Conservation (phyloP, 257 asterid species). For the Solanum raphanifolium region DNA sequence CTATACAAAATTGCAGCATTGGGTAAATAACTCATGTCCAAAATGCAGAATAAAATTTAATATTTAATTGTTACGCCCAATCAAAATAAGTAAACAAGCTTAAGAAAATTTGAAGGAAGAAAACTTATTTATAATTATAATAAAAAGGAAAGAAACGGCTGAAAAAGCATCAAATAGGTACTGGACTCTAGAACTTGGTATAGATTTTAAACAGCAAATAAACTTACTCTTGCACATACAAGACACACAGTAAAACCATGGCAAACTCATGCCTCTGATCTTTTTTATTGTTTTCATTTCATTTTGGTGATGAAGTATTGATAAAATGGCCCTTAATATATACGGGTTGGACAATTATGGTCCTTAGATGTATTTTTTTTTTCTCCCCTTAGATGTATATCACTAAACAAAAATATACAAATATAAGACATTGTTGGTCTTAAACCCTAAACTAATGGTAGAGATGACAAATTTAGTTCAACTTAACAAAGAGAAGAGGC, state of each 20-base stretch:
- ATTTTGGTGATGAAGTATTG: neutral
- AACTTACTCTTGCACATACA: neutral
- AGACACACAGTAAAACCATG: neutral
- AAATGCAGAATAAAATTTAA: neutral
- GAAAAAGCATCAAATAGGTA: neutral
- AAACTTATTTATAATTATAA: no score
- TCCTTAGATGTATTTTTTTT: neutral
- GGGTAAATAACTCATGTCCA: neutral
- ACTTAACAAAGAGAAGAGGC: no score
- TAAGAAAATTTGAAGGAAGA: no score
- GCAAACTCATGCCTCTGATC: neutral
- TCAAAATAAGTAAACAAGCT: neutral
- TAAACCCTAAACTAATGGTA: neutral
- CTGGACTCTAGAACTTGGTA: neutral
- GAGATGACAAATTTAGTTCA: neutral
- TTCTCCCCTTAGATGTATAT: neutral
- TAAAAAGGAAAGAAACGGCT: no score
- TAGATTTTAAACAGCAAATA: neutral
- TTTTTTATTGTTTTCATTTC: neutral
- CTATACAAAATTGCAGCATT: conserved; percentile 13
- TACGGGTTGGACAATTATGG: neutral
- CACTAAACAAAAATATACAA: neutral
- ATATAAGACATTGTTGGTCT: neutral
- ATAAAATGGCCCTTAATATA: neutral
- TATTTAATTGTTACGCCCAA: neutral